Evolutionary conservation across 768 basidiomycete species (phyloP).

Genomic region (Hygrocybe coccinea): DNA sequence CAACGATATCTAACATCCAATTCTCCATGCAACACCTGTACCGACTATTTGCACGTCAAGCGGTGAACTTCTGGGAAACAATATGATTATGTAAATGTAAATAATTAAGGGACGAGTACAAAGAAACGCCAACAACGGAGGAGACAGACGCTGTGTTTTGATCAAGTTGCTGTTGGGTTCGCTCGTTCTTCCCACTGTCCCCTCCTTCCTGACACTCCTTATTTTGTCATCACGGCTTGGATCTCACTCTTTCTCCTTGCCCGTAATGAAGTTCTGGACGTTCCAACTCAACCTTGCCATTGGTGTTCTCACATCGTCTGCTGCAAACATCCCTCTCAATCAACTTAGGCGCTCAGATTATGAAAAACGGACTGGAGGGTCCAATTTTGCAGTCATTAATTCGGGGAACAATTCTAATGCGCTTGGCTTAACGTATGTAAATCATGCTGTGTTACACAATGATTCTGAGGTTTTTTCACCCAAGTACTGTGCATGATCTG

Average conservation of each 20-base stretch:
- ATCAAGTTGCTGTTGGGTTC: background rate
- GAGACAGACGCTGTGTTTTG: too few species aligned
- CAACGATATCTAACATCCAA: too few species aligned
- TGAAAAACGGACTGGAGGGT: conserved; percentile 34
- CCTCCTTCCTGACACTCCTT: conserved; percentile 13
- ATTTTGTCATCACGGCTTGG: conserved; percentile 5
- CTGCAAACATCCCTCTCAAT: conserved; percentile 45
- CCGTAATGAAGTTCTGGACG: conserved; percentile 39
- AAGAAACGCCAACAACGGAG: too few species aligned
- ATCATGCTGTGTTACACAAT: background rate
- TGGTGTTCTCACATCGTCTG: conserved; percentile 37
- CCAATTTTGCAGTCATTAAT: conserved; percentile 34
- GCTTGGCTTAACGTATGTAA: conserved; percentile 44
- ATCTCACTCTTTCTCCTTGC: conserved; percentile 20
- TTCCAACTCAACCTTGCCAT: conserved; percentile 37
- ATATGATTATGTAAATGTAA: too few species aligned
- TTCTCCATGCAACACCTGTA: too few species aligned
- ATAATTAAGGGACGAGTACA: too few species aligned
- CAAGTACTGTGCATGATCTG: conserved; percentile 68
- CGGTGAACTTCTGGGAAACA: too few species aligned
- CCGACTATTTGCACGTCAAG: too few species aligned
- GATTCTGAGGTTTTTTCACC: conserved; percentile 2
- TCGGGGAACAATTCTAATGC: conserved; percentile 24
- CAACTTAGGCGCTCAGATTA: conserved; percentile 32
- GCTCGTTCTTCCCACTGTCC: conserved; percentile 11